Evolutionary conservation across 768 basidiomycete species (phyloP).

Genomic region (Suillus ampliporus): DNA sequence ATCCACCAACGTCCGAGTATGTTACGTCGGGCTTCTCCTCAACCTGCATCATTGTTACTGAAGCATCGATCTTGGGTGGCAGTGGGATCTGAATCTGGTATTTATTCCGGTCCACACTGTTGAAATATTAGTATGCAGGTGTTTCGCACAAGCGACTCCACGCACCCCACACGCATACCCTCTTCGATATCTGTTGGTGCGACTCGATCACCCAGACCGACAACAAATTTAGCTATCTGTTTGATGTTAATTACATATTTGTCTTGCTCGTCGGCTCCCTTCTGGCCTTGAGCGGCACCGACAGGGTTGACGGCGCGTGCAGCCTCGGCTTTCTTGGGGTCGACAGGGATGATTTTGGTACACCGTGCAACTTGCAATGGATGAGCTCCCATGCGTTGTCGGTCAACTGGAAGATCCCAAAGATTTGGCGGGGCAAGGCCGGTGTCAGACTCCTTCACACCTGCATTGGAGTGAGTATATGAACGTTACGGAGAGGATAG

Average conservation of each 20-base stretch:
- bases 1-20: slow-evolving; percentile 97
- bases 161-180: slow-evolving; percentile 99
- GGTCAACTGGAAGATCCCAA: slow-evolving; percentile 96
- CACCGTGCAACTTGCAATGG: slow-evolving; percentile 97
- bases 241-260: slow-evolving; percentile 99
- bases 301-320: slow-evolving; percentile 80
- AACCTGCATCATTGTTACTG: slow-evolving; percentile 99
- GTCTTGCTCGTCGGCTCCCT: slow-evolving; percentile 98
- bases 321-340: slow-evolving; percentile 74
- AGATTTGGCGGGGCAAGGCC: slow-evolving; percentile 96
- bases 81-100: slow-evolving; percentile 99
- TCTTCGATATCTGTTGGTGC: slow-evolving; percentile 99
- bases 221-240: slow-evolving; percentile 99
- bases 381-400: slow-evolving; percentile 90
- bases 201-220: slow-evolving; percentile 94
- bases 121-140: slow-evolving; percentile 14
- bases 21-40: slow-evolving; percentile 99
- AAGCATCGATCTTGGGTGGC: slow-evolving; percentile 98
- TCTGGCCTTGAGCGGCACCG: slow-evolving; percentile 83
- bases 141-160: background rate
- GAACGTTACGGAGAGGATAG: background rate
- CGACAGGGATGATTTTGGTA: slow-evolving; percentile 94
- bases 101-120: slow-evolving; percentile 91
- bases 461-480: slow-evolving; percentile 38
- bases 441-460: slow-evolving; percentile 98